phyloP scores from a whole-genome alignment of 2,329 filamentous ascomycete species.

The Cladophialophora carrionii region DNA sequence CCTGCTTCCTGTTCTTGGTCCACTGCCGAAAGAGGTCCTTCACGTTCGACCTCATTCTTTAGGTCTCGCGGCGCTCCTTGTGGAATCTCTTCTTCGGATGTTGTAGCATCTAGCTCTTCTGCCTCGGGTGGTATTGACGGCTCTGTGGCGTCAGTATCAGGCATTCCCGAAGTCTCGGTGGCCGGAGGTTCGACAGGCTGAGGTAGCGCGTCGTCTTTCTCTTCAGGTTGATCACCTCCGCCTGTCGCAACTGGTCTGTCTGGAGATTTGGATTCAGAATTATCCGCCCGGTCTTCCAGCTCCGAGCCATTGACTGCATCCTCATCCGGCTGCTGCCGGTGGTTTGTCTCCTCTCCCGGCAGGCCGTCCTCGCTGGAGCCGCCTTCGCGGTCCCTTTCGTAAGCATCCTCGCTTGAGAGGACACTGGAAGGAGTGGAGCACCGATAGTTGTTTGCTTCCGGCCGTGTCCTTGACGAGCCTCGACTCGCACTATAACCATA shows the following conservation, averaged over 20 bases:
- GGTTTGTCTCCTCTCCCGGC: background rate
- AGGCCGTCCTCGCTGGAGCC: conserved; percentile 20
- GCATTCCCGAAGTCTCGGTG: background rate
- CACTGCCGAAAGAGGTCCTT: background rate
- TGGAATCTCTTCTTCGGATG: background rate
- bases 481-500: conserved; percentile 31
- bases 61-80: background rate
- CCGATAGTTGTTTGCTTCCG: conserved; percentile 20
- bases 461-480: conserved; percentile 24
- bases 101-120: background rate
- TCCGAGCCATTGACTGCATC: background rate
- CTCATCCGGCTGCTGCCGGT: background rate
- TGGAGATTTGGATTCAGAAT: background rate
- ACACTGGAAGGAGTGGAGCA: conserved; percentile 33
- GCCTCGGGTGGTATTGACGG: background rate
- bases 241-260: background rate
- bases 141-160: background rate
- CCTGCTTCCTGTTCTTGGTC: background rate
- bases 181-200: background rate
- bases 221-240: background rate
- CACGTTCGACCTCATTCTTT: background rate
- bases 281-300: background rate
- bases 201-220: background rate
- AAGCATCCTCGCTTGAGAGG: conserved; percentile 28
- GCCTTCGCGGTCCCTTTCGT: conserved; percentile 19